phyloP scores from a whole-genome alignment of 768 basidiomycete species.

The Dioszegia hungarica region DNA sequence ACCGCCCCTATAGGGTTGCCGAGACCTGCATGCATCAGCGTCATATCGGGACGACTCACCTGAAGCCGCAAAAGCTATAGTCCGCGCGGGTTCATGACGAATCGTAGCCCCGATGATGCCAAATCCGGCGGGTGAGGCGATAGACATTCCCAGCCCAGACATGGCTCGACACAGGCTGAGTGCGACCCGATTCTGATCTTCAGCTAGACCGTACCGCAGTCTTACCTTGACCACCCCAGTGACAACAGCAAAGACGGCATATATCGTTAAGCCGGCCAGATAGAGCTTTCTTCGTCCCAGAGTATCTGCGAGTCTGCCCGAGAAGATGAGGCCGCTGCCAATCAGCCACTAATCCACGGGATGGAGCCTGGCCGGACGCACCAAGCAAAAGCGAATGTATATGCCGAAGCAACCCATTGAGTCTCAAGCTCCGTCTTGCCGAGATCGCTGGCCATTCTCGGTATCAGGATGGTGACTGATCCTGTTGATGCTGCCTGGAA shows the following conservation, averaged over 20 bases:
- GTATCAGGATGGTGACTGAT: slow-evolving; percentile 10
- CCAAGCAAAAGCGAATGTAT: slow-evolving; percentile 20
- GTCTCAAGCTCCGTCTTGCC: slow-evolving; percentile 10
- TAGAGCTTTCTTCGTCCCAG: slow-evolving; percentile 69
- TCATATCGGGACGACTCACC: slow-evolving; percentile 12
- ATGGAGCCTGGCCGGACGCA: neutral
- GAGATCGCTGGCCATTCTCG: slow-evolving; percentile 15
- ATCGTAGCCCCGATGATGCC: slow-evolving; percentile 21
- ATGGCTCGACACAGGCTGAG: slow-evolving; percentile 27
- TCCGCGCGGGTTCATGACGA: slow-evolving; percentile 52
- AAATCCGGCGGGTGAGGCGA: slow-evolving; percentile 22
- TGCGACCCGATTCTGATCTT: slow-evolving; percentile 1
- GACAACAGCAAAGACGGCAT: slow-evolving; percentile 58
- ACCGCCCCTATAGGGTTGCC: slow-evolving; percentile 75
- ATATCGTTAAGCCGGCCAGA: slow-evolving; percentile 57
- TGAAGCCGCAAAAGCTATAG: slow-evolving; percentile 73
- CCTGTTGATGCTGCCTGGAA: neutral
- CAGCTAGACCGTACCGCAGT: neutral
- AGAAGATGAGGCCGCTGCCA: slow-evolving; percentile 22
- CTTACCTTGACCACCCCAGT: slow-evolving; percentile 19
- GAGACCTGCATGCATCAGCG: slow-evolving; percentile 47
- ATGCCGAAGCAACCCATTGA: slow-evolving; percentile 28
- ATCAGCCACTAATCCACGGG: neutral
- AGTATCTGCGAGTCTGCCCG: slow-evolving; percentile 26
- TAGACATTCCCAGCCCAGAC: slow-evolving; percentile 20